Conservation (phyloP, 192 early-diverging fungal genomes). For the Dispira parvispora region DNA sequence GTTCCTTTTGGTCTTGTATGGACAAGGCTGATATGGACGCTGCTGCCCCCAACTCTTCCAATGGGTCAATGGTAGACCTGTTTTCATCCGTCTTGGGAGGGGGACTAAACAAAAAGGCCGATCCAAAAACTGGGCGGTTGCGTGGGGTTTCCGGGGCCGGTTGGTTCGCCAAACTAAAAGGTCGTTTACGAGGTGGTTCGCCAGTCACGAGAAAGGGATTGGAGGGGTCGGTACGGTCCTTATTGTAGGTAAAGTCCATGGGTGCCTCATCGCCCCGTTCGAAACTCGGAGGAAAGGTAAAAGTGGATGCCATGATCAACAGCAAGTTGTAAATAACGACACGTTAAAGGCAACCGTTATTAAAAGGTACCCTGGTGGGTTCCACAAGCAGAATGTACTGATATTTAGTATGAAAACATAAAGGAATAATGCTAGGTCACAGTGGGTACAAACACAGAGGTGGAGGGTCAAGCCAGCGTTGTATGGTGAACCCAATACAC, state of each 20-base stretch:
- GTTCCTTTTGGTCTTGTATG: no score
- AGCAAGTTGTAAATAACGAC: not conserved
- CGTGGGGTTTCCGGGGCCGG: not conserved
- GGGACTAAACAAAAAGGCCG: no score
- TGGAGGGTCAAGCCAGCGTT: not conserved
- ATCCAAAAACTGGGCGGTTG: not conserved
- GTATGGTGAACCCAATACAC: not conserved
- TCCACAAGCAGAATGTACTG: no score
- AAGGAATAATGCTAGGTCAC: not conserved
- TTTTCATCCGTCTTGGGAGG: no score
- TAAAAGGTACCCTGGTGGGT: no score
- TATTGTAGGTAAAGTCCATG: constrained; percentile 6
- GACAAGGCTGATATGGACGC: no score
- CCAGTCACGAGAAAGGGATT: not conserved
- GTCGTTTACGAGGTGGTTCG: not conserved
- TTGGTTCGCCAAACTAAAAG: not conserved
- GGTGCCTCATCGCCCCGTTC: constrained; percentile 6
- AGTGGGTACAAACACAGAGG: not conserved
- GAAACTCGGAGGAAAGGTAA: not conserved
- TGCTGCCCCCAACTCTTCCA: no score
- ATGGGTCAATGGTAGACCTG: no score
- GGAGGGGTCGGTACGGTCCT: not conserved
- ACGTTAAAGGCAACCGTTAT: no score
- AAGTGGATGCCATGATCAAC: not conserved
- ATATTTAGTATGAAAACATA: not conserved